Percentiles rank a stretch among this genome's conserved stretches.
Conservation (phyloP, 495 filamentous ascomycete species). For the Halenospora varia region DNA sequence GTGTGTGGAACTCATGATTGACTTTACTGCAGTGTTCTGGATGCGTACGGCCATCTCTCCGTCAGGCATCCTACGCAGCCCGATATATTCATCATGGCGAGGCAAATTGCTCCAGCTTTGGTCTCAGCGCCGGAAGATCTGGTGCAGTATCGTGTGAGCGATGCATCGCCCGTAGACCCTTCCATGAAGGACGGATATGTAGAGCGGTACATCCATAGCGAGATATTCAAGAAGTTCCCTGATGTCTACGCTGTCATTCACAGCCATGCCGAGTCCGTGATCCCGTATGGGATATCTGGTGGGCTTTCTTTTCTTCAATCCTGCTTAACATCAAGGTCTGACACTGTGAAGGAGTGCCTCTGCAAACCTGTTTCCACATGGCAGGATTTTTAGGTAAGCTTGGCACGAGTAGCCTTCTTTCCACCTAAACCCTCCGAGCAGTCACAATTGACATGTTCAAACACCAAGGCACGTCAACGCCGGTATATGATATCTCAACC, state of each 20-base stretch:
- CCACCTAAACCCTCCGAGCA: not conserved
- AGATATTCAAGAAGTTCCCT: conserved; percentile 38
- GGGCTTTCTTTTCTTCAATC: not conserved
- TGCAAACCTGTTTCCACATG: conserved; percentile 37
- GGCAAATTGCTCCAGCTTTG: conserved; percentile 38
- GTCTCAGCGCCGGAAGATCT: conserved; percentile 37
- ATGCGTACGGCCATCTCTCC: conserved; percentile 50
- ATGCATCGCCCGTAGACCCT: conserved; percentile 34
- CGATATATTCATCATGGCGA: conserved; percentile 39
- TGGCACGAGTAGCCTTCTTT: not conserved
- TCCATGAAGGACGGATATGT: conserved; percentile 27
- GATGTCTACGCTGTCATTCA: conserved; percentile 40
- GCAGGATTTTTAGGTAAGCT: conserved; percentile 42
- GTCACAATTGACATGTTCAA: not conserved
- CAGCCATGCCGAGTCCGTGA: conserved; percentile 39
- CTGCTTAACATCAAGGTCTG: not conserved
- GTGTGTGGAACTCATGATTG: not conserved
- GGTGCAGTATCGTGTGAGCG: conserved; percentile 35
- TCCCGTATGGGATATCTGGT: conserved; percentile 38
- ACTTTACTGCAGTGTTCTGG: conserved; percentile 35
- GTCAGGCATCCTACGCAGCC: conserved; percentile 38
- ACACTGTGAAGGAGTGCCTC: conserved; percentile 22
- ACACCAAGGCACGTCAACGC: conserved; percentile 7
- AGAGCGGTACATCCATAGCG: conserved; percentile 49
- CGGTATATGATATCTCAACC: conserved; percentile 32